These are phyloP conservation scores for Athelia sp. DNA, from an alignment of 1,284 basidiomycete species.

Conservation along the genomic window DNA sequence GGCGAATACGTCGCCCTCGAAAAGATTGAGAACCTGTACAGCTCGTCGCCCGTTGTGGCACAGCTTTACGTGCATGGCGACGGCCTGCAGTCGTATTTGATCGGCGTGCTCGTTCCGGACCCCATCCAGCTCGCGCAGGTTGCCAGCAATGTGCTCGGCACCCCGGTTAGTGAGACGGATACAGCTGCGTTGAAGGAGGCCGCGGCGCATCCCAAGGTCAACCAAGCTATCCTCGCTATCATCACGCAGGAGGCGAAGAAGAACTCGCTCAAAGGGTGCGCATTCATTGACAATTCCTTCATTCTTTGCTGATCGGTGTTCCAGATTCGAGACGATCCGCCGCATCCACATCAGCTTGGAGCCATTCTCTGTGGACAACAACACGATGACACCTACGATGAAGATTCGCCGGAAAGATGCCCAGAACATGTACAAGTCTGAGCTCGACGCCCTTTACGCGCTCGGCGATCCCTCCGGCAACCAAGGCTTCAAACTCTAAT, in stretches of 20 bases:
- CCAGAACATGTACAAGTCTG: constrained; percentile 60
- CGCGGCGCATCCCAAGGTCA: constrained; percentile 61
- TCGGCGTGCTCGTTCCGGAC: constrained; percentile 83
- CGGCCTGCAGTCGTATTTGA: constrained; percentile 77
- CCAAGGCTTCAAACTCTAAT: not conserved
- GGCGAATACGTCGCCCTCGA: constrained; percentile 99
- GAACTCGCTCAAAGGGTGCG: constrained; percentile 73
- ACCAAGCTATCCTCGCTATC: constrained; percentile 52
- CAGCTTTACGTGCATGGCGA: constrained; percentile 88
- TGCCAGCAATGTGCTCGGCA: constrained; percentile 51
- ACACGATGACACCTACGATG: constrained; percentile 80
- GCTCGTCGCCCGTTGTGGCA: constrained; percentile 63
- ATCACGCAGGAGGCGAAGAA: constrained; percentile 59
- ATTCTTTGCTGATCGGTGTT: constrained; percentile 1
- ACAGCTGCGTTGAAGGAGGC: constrained; percentile 47
- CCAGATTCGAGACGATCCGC: constrained; percentile 80
- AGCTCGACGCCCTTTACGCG: constrained; percentile 63
- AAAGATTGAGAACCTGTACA: constrained; percentile 86
- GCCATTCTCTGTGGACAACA: constrained; percentile 76
- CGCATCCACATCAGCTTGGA: constrained; percentile 69
- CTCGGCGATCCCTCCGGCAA: constrained; percentile 44
- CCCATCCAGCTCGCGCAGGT: constrained; percentile 61
- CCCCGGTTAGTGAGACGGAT: constrained; percentile 49
- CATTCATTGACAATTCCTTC: constrained; percentile 32
- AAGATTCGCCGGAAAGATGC: constrained; percentile 78